phyloP scores from a whole-genome alignment of 495 filamentous ascomycete species.

The Viridothelium virens region DNA sequence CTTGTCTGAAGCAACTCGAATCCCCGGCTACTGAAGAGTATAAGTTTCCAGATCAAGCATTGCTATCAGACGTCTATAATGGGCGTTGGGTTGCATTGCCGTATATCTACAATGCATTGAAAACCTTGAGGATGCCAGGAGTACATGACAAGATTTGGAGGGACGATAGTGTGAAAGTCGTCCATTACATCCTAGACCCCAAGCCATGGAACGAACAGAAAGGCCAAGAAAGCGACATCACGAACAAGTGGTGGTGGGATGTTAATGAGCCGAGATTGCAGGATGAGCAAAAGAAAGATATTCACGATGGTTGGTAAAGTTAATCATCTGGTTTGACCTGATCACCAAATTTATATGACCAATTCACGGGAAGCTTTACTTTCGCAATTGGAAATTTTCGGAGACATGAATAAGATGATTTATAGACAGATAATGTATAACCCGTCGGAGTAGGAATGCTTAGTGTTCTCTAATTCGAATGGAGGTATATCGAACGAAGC shows the following conservation, averaged over 20 bases:
- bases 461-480: too few relatives aligned
- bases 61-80: conserved; percentile 58
- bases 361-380: not conserved
- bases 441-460: too few relatives aligned
- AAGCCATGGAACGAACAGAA: conserved; percentile 72
- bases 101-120: conserved; percentile 76
- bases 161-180: conserved; percentile 66
- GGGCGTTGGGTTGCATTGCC: conserved; percentile 66
- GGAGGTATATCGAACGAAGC: too few relatives aligned
- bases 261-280: conserved; percentile 46
- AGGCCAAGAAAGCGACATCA: conserved; percentile 44
- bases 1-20: conserved; percentile 47
- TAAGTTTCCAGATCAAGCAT: conserved; percentile 68
- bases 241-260: conserved; percentile 60
- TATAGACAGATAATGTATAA: too few relatives aligned
- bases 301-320: conserved; percentile 33
- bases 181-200: conserved; percentile 71
- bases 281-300: conserved; percentile 41
- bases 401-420: too few relatives aligned
- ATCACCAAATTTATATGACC: not conserved
- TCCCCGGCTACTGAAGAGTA: conserved; percentile 43
- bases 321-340: not conserved
- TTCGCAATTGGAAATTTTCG: too few relatives aligned
- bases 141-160: conserved; percentile 69
- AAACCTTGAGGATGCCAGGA: conserved; percentile 60